Base-by-base conservation (phyloP, 2,329 filamentous ascomycete genomes). In the Exophiala spinifera region DNA sequence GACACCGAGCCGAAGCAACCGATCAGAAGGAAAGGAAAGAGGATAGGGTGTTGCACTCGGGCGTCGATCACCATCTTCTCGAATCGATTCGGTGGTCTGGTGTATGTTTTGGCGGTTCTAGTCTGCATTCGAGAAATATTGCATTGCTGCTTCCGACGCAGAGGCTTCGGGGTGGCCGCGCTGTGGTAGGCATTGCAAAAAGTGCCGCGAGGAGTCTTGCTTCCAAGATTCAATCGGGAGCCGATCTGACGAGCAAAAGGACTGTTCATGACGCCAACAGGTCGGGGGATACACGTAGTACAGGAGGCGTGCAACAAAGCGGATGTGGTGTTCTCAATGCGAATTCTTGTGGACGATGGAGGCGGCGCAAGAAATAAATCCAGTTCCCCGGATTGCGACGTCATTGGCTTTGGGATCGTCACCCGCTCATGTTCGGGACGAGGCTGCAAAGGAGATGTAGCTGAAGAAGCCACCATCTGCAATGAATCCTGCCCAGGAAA, bases 121-220 rank as follows among this genome's bases (percentile, higher is more conserved):
- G 21, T 53, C 42, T 54, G 47, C 1, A 28, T 39, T 36, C 37
- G 56, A n/a, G 20, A 11, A n/a, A 21, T 25, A 15, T 44, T 28
- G 75, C 77, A 0, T 72, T 77, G 2, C 69, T 66, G 0, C 65
- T 78, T 20, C 83, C 42, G 42, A 44, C 21, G 23, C 10, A 15
- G 42, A 44, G 42, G 42, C 28, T 21, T 20, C 13, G 42, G 19
- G 23, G 20, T 15, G n/a, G 42, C n/a, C 15, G n/a, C 6, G 23
- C 20, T 23, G 42, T 44, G 42, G n/a, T 44, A 44, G 42, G 21
- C 42, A 25, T 44, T 28, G 20, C 20, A 25, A 21, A 25, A 44
- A n/a, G 21, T 21, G 23, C 21, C 11, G 14, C 42, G 42, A 44
- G 42, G 5, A 23, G 7, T 25, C 14, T 21, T 25, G 20, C 42